These are phyloP conservation scores for Plasmodium inui DNA, from an alignment of 169 alveolate species.

Conservation along the genomic window DNA sequence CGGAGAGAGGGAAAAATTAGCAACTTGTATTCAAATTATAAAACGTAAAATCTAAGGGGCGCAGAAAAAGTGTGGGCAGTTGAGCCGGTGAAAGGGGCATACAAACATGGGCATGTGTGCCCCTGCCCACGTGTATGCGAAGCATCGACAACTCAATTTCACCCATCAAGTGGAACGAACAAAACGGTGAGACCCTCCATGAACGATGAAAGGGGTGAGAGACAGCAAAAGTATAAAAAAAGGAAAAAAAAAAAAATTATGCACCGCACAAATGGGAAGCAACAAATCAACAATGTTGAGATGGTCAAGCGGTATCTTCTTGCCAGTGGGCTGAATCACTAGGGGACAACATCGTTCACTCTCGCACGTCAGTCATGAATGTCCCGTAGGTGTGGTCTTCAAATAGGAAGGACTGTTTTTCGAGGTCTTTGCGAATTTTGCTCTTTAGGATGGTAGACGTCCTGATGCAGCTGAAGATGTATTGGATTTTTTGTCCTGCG, in stretches of 20 bases:
- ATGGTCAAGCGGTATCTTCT: background rate
- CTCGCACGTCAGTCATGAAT: conserved; percentile 23
- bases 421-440: conserved; percentile 64
- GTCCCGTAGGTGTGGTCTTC: conserved; percentile 69
- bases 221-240: too few relatives aligned
- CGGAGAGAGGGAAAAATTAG: background rate
- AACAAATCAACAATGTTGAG: background rate
- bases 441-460: conserved; percentile 65
- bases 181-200: background rate
- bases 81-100: background rate
- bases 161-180: background rate
- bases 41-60: background rate
- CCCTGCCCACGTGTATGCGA: background rate
- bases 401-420: conserved; percentile 70
- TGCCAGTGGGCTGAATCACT: background rate
- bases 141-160: background rate
- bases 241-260: too few relatives aligned
- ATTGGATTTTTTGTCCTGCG: conserved; percentile 60
- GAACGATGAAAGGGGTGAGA: background rate
- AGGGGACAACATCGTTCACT: background rate
- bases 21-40: background rate
- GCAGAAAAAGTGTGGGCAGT: background rate
- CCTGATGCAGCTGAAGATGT: conserved; percentile 53
- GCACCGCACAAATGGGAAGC: background rate
- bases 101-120: background rate